phyloP scores from a whole-genome alignment of 1,139 yeast genomes.

The Taphrina pruni region DNA sequence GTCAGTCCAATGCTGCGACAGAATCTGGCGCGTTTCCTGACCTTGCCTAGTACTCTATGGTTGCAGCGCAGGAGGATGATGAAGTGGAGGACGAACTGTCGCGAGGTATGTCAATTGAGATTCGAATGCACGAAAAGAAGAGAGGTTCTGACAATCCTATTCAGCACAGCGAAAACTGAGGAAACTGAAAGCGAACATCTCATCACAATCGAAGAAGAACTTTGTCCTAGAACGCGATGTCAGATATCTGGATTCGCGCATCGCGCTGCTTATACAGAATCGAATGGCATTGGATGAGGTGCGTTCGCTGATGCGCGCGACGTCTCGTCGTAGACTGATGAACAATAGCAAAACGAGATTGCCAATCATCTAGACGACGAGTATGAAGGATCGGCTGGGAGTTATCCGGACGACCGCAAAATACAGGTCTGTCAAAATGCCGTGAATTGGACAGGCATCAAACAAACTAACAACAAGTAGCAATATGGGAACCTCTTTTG shows the following conservation, averaged over 20 bases:
- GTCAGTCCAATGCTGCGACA: conserved; percentile 8
- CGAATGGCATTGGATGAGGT: conserved; percentile 54
- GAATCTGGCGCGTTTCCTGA: background rate
- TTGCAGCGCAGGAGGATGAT: conserved; percentile 53
- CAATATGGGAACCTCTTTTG: conserved; percentile 54
- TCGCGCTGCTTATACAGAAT: conserved; percentile 55
- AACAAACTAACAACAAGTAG: conserved; percentile 41
- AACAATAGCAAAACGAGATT: conserved; percentile 50
- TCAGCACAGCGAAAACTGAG: conserved; percentile 52
- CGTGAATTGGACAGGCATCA: too few species aligned
- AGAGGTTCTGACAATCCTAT: background rate
- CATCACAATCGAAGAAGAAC: conserved; percentile 54
- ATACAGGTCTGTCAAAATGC: conserved; percentile 37
- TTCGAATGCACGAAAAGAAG: background rate
- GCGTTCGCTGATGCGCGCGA: background rate
- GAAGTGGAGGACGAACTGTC: conserved; percentile 54
- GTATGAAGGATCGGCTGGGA: conserved; percentile 44
- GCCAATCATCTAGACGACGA: conserved; percentile 51
- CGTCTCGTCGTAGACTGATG: background rate
- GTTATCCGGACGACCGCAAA: conserved; percentile 46
- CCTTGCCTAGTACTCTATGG: conserved; percentile 31
- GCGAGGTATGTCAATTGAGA: conserved; percentile 36
- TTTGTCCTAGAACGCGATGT: conserved; percentile 55
- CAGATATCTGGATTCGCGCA: conserved; percentile 54
- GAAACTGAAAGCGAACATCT: conserved; percentile 52